phyloP scores from a whole-genome alignment of 139 green algal species.

The Zygnema circumcarinatum region DNA sequence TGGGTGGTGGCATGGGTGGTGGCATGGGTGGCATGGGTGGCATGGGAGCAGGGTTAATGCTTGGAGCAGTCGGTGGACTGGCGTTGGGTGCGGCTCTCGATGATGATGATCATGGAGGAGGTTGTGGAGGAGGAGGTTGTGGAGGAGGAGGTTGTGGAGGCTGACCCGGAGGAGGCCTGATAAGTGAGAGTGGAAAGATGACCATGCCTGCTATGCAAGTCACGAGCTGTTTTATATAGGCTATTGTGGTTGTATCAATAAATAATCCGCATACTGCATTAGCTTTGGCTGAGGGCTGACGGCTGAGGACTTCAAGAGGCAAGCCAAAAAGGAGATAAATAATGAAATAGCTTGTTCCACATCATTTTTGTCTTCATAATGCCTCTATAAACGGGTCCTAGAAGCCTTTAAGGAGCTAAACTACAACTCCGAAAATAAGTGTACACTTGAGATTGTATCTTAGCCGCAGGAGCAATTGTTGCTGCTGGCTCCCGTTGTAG shows the following conservation, averaged over 20 bases:
- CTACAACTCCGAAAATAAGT: no score
- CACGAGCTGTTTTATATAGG: neutral
- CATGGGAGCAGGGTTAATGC: neutral
- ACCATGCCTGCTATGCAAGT: neutral
- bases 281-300: no score
- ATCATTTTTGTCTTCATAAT: no score
- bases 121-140: neutral
- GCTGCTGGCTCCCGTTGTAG: no score
- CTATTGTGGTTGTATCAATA: neutral
- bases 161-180: no score
- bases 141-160: neutral
- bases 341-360: no score
- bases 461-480: no score
- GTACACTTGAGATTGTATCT: no score
- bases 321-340: neutral
- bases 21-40: conserved; percentile 8
- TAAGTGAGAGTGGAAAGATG: neutral
- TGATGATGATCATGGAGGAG: neutral
- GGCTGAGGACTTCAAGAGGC: neutral
- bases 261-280: neutral
- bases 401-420: no score
- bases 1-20: neutral
- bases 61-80: neutral
- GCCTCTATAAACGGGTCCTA: no score
- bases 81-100: neutral